Conservation (phyloP, 129 eudicot species). For the Saussurea involucrata region DNA sequence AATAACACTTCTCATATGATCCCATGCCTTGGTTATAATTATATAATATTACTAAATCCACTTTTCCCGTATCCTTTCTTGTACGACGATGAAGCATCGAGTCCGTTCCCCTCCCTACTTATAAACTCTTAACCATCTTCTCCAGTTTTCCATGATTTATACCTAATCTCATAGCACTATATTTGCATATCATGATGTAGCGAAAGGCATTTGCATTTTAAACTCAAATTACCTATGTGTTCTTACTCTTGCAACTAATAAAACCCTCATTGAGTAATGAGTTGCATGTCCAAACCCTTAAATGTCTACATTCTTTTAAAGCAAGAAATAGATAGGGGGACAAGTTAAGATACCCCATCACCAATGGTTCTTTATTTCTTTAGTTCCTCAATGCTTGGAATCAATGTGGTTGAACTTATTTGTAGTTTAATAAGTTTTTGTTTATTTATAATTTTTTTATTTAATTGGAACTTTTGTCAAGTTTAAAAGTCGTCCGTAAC, state of each 20-base stretch:
- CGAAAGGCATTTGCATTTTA: background rate
- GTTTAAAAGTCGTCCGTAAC: no score
- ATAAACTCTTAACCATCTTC: background rate
- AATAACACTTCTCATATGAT: no score
- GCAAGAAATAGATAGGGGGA: background rate
- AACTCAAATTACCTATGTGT: background rate
- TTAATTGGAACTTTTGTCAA: no score
- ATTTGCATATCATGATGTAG: background rate
- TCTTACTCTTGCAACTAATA: no score
- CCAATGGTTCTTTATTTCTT: background rate
- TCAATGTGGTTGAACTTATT: background rate
- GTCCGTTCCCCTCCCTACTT: no score
- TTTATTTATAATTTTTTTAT: no score
- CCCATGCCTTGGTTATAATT: no score
- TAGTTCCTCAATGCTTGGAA: background rate
- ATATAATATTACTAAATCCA: no score
- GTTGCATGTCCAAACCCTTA: no score
- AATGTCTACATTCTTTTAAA: background rate
- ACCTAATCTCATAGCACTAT: background rate
- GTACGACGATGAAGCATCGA: no score
- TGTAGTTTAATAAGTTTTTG: background rate
- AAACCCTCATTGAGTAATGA: no score
- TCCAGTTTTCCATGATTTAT: constrained; percentile 6
- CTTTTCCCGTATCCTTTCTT: no score
- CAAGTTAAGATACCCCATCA: background rate